Base-by-base conservation (phyloP, 169 alveolate species). In the Plasmodium fragile region DNA sequence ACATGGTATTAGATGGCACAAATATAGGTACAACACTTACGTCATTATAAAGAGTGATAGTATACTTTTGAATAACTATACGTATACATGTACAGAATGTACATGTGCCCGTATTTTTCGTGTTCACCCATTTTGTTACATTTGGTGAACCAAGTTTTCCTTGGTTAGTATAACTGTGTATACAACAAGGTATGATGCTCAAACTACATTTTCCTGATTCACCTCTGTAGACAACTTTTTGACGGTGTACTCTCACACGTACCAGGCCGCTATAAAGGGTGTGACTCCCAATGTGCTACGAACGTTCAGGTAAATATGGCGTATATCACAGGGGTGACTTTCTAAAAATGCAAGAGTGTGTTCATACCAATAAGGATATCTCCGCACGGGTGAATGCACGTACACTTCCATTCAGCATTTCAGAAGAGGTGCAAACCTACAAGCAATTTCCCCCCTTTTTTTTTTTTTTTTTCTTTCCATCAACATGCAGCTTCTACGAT, bases 1-100 rank as follows among this genome's bases (percentile, higher is more conserved):
- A 87, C 72, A 87, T 87, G 52, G 81, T 87, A 2, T 78, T 87
- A 78, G 93, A 87, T 13, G 93, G 93, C 34, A 87, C 93, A 53
- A 87, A 87, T 87, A 78, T 87, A 87, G 93, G 93, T 87, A 87
- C 41, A 30, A 32, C 59, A 8, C 13, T 30, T 72, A 72, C 82
- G 32, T 75, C 30, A 75, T 75, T 8, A 36, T 75, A 36, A 36
- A 39, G 43, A 36, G 28, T 41, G 25, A 10, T 30, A 41, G 32
- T n/a, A 16, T 28, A 22, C 75, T 65, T 65, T 65, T 65, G 30
- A 65, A 65, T 65, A 65, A 18, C 5, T 65, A 65, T 22, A 25
- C 75, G 39, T 65, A 65, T 65, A n/a, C 75, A 65, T 65, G 36
- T 65, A 65, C 75, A 65, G 22, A 65, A 65, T 65, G 36, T 1